These are phyloP conservation scores for Lichtheimia ornata DNA, from an alignment of 371 early-diverging fungal species.

Conservation along the genomic window DNA sequence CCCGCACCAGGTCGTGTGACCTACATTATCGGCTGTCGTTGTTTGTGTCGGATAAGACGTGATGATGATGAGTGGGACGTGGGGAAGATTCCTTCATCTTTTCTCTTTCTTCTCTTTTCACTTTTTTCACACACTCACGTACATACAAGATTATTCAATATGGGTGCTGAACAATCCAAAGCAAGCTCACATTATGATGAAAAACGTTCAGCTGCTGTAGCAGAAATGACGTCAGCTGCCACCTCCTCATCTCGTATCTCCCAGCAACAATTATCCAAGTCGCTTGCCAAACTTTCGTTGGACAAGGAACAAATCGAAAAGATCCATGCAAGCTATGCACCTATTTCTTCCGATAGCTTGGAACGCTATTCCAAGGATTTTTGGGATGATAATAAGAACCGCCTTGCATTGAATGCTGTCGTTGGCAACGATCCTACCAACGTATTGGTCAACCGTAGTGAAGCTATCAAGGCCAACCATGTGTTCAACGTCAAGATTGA, in stretches of 20 bases:
- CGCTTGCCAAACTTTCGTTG: constrained; percentile 17
- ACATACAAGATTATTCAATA: constrained; percentile 1
- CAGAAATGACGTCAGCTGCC: constrained; percentile 7
- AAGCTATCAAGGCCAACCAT: constrained; percentile 44
- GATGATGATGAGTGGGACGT: no score
- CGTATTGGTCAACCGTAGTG: constrained; percentile 60
- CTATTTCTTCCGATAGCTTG: constrained; percentile 28
- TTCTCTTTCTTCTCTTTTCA: background rate
- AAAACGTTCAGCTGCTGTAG: constrained; percentile 5
- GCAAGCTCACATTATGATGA: constrained; percentile 7
- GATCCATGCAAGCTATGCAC: constrained; percentile 25
- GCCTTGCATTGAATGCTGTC: constrained; percentile 66
- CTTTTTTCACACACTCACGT: background rate
- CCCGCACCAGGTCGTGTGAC: no score
- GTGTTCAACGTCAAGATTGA: constrained; percentile 66
- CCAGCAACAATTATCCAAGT: constrained; percentile 18
- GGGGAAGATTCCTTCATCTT: background rate
- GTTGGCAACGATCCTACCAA: constrained; percentile 57
- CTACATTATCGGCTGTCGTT: no score
- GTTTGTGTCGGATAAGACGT: no score
- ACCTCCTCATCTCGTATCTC: background rate
- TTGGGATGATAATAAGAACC: constrained; percentile 66
- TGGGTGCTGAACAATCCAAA: constrained; percentile 20
- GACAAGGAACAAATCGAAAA: constrained; percentile 24
- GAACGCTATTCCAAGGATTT: constrained; percentile 48